Percentiles rank a stretch among this genome's conserved stretches.
Evolutionary conservation across 305 asterid genomes (phyloP).

Genomic region (Ajuga reptans): DNA sequence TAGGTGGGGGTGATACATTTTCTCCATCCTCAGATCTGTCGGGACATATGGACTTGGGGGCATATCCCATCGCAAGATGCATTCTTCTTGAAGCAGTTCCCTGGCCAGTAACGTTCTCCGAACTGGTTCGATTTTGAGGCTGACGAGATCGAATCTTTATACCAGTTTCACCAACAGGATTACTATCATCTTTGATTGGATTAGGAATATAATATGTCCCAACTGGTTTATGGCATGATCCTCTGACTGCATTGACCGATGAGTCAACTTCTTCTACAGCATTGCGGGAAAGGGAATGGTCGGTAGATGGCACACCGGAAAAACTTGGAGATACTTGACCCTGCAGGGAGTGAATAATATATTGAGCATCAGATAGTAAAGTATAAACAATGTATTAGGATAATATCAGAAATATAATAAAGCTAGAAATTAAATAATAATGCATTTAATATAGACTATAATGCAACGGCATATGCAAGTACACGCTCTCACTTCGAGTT

Average conservation of each 20-base stretch:
- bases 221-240: conserved; percentile 16
- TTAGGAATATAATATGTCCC: conserved; percentile 18
- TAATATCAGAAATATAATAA: neutral
- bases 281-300: conserved; percentile 17
- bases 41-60: neutral
- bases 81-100: conserved; percentile 58
- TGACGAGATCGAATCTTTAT: conserved; percentile 41
- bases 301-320: conserved; percentile 12
- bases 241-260: conserved; percentile 14
- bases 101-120: conserved; percentile 23
- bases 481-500: neutral
- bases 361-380: conserved; percentile 12
- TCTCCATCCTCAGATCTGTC: conserved; percentile 15
- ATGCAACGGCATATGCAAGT: neutral
- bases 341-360: conserved; percentile 28
- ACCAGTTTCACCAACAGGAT: conserved; percentile 30
- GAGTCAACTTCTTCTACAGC: conserved; percentile 31
- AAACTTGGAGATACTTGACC: conserved; percentile 21
- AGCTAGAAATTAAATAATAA: neutral
- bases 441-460: neutral
- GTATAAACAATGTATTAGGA: neutral
- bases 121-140: conserved; percentile 22
- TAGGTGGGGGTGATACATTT: conserved; percentile 17
- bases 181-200: conserved; percentile 23
- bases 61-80: conserved; percentile 20